phyloP scores from a whole-genome alignment of 1,139 yeast genomes.

The Candida tropicalis region DNA sequence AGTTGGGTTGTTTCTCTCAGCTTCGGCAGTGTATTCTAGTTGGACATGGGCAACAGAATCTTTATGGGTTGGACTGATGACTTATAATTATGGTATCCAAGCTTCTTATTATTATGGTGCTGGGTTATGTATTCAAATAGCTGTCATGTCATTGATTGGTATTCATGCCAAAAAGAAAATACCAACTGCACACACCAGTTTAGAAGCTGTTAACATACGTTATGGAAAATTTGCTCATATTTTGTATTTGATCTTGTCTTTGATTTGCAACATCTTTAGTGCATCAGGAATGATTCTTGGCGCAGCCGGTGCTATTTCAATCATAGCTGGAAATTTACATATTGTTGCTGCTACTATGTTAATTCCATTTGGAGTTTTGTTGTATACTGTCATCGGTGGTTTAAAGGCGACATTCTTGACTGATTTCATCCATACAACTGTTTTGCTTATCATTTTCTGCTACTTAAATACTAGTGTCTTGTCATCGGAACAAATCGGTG shows the following conservation, averaged over 20 bases:
- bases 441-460: conserved; percentile 32
- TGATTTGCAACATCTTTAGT: conserved; percentile 34
- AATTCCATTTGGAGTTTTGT: conserved; percentile 39
- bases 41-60: conserved; percentile 40
- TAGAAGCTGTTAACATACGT: conserved; percentile 32
- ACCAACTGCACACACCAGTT: conserved; percentile 32
- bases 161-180: conserved; percentile 33
- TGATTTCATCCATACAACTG: conserved; percentile 37
- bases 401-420: conserved; percentile 44
- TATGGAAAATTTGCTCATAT: conserved; percentile 34
- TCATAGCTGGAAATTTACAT: conserved; percentile 35
- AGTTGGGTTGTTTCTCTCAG: conserved; percentile 28
- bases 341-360: conserved; percentile 35
- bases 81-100: conserved; percentile 31
- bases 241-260: conserved; percentile 32
- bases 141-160: conserved; percentile 31
- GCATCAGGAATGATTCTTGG: conserved; percentile 41
- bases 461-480: conserved; percentile 30
- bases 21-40: conserved; percentile 29
- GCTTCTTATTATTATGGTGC: conserved; percentile 31
- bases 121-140: conserved; percentile 32
- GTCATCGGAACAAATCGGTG: conserved; percentile 29
- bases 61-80: conserved; percentile 29
- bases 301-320: conserved; percentile 37
- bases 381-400: conserved; percentile 43